Conservation (phyloP, 768 basidiomycete species). For the Amyloporia xantha region DNA sequence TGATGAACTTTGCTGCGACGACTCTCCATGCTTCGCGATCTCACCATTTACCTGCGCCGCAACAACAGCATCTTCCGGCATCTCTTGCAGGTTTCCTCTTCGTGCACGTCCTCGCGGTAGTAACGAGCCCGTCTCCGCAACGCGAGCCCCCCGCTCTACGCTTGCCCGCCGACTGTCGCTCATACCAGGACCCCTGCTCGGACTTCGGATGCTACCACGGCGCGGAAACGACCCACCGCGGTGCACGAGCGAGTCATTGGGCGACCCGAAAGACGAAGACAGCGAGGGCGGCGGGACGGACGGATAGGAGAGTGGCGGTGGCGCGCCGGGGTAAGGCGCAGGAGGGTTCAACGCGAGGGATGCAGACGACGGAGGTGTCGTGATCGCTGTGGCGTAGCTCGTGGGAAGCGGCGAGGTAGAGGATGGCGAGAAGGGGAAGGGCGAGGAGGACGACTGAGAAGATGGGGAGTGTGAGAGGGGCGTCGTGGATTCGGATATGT, state of each 20-base stretch:
- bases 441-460: constrained; percentile 58
- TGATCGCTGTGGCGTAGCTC: constrained; percentile 57
- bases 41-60: background rate
- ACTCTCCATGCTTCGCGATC: no score
- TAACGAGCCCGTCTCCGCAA: constrained; percentile 64
- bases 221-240: constrained; percentile 30
- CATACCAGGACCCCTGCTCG: constrained; percentile 26
- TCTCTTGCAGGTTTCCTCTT: constrained; percentile 1
- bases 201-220: constrained; percentile 24
- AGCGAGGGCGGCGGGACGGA: constrained; percentile 69
- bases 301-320: constrained; percentile 60
- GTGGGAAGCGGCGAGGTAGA: constrained; percentile 46
- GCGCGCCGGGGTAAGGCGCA: constrained; percentile 27
- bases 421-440: constrained; percentile 61
- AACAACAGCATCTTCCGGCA: background rate
- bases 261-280: constrained; percentile 42
- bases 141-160: constrained; percentile 55
- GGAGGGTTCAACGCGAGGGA: constrained; percentile 40
- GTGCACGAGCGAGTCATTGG: constrained; percentile 25
- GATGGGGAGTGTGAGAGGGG: constrained; percentile 57
- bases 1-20: no score
- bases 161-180: constrained; percentile 48
- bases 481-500: constrained; percentile 47
- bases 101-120: constrained; percentile 25
- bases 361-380: constrained; percentile 67